Percentiles rank a stretch among this genome's conserved stretches.
Conservation (phyloP, 331 rosid species). For the Prunus yedoensis region DNA sequence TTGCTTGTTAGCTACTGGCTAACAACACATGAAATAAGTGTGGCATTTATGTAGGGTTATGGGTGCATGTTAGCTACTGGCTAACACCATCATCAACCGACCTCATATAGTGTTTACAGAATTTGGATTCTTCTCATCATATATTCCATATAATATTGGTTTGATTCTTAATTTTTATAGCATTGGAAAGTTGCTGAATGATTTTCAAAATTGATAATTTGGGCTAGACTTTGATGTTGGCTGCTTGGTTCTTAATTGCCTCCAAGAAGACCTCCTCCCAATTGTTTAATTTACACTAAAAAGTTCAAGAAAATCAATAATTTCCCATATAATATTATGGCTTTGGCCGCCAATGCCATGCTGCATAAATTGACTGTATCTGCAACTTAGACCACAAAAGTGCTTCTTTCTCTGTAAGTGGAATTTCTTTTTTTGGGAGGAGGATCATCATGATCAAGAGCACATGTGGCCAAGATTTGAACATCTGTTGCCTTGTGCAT, state of each 20-base stretch:
- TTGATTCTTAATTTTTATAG: no score
- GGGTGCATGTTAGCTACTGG: slow-evolving; percentile 27
- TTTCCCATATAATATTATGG: no score
- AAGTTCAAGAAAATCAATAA: background rate
- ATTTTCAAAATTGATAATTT: no score
- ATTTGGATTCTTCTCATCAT: background rate
- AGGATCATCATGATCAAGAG: background rate
- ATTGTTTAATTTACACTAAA: background rate
- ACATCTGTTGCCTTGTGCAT: background rate
- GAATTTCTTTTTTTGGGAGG: background rate
- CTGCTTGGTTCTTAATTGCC: background rate
- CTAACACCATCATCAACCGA: slow-evolving; percentile 5
- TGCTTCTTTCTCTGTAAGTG: background rate
- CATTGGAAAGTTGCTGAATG: no score
- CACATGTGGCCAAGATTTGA: background rate
- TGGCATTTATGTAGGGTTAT: background rate
- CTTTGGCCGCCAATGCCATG: background rate
- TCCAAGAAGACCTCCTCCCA: background rate
- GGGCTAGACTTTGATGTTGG: background rate
- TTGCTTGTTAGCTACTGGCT: slow-evolving; percentile 16
- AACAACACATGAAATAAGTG: background rate
- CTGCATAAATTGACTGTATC: background rate
- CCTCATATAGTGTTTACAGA: background rate
- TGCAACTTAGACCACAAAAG: background rate
- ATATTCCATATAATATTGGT: background rate